Conservation (phyloP, 1,284 basidiomycete species). For the Sporisorium exsertum region DNA sequence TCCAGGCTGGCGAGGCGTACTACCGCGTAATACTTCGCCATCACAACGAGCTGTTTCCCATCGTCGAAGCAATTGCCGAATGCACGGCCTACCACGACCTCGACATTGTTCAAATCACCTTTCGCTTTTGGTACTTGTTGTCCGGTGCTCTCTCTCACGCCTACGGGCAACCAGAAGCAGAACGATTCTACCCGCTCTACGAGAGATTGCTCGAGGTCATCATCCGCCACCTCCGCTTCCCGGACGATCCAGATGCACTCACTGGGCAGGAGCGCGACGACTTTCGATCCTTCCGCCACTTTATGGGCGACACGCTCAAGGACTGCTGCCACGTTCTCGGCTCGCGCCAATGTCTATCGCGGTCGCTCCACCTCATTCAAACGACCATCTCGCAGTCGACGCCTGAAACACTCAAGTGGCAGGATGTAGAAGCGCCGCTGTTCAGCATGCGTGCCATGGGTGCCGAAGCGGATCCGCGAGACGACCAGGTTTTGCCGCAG, state of each 20-base stretch:
- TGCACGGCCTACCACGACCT: slow-evolving; percentile 93
- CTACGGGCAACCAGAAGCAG: slow-evolving; percentile 69
- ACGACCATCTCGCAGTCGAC: slow-evolving; percentile 75
- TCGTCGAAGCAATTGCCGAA: slow-evolving; percentile 93
- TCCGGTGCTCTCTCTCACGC: slow-evolving; percentile 71
- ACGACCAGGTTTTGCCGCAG: slow-evolving; percentile 87
- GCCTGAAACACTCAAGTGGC: slow-evolving; percentile 76
- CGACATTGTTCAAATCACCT: slow-evolving; percentile 97
- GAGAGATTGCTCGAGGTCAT: slow-evolving; percentile 85
- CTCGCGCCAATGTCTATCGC: slow-evolving; percentile 83
- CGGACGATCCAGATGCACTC: slow-evolving; percentile 77
- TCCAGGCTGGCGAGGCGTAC: slow-evolving; percentile 96
- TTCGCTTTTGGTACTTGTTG: slow-evolving; percentile 94
- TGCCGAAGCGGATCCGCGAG: slow-evolving; percentile 85
- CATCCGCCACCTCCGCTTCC: slow-evolving; percentile 92
- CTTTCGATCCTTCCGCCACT: slow-evolving; percentile 93
- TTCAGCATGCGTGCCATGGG: slow-evolving; percentile 99
- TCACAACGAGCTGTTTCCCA: slow-evolving; percentile 87
- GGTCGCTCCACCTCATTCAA: slow-evolving; percentile 84
- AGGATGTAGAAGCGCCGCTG: slow-evolving; percentile 95
- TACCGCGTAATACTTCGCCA: slow-evolving; percentile 88
- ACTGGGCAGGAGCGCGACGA: slow-evolving; percentile 89
- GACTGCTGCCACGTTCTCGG: slow-evolving; percentile 97
- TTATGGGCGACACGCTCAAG: slow-evolving; percentile 99
- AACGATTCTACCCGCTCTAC: slow-evolving; percentile 82